Conservation (phyloP, 2,329 filamentous ascomycete genomes). For the Chaetomium sp. region DNA sequence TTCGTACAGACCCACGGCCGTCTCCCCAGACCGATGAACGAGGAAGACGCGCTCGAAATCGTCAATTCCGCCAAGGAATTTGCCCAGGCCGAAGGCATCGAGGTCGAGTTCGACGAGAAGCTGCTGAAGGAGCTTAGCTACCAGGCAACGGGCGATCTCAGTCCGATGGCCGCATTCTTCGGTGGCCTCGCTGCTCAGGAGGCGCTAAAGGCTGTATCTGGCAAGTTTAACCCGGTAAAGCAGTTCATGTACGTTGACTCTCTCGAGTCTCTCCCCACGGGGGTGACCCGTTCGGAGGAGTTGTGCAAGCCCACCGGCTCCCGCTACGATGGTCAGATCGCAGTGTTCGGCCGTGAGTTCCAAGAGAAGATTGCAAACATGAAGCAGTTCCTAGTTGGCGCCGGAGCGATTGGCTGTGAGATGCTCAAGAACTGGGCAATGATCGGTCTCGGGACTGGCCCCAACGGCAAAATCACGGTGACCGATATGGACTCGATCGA, state of each 20-base stretch:
- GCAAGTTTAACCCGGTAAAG: slow-evolving; percentile 93
- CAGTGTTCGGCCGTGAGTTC: slow-evolving; percentile 89
- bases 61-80: slow-evolving; percentile 74
- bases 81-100: slow-evolving; percentile 71
- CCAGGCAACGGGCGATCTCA: slow-evolving; percentile 88
- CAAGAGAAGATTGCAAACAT: slow-evolving; percentile 91
- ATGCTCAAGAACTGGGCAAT: slow-evolving; percentile 99
- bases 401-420: slow-evolving; percentile 96
- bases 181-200: slow-evolving; percentile 93
- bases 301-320: slow-evolving; percentile 81
- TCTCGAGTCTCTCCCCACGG: slow-evolving; percentile 86
- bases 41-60: slow-evolving; percentile 78
- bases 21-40: slow-evolving; percentile 80
- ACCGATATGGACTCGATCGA: slow-evolving; percentile 99
- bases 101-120: slow-evolving; percentile 88
- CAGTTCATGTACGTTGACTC: slow-evolving; percentile 99
- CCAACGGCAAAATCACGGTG: slow-evolving; percentile 84
- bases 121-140: slow-evolving; percentile 90
- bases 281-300: slow-evolving; percentile 75
- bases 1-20: slow-evolving; percentile 76
- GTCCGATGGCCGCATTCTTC: slow-evolving; percentile 91
- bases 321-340: slow-evolving; percentile 96
- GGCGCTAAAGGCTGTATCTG: slow-evolving; percentile 93
- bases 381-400: slow-evolving; percentile 91
- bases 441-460: slow-evolving; percentile 90